These are phyloP conservation scores for Backusella psychrophila DNA, from an alignment of 192 early-diverging fungal species.

Conservation along the genomic window DNA sequence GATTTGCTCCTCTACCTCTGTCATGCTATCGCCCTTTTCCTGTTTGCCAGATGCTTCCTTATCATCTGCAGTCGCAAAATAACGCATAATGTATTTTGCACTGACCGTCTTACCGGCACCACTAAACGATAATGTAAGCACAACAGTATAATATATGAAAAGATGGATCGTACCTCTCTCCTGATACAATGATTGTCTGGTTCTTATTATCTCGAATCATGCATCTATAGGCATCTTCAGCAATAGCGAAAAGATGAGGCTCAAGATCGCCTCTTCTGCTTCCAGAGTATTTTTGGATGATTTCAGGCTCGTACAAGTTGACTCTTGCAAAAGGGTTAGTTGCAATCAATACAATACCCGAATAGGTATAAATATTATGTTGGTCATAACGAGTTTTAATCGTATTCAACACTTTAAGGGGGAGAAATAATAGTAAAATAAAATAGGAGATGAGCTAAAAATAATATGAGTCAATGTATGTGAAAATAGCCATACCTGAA, in stretches of 20 bases:
- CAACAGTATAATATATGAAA: background rate
- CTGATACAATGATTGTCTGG: constrained; percentile 99
- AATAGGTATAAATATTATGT: constrained; percentile 98
- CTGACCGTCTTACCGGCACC: constrained; percentile 99
- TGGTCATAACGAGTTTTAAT: constrained; percentile 87
- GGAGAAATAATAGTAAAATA: background rate
- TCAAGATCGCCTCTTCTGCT: constrained; percentile 91
- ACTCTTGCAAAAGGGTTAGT: constrained; percentile 93
- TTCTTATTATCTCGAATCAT: constrained; percentile 93
- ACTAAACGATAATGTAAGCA: constrained; percentile 29
- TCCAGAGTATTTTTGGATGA: constrained; percentile 92
- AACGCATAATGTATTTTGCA: constrained; percentile 98
- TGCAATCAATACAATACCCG: constrained; percentile 97
- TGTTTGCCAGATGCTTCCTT: constrained; percentile 45
- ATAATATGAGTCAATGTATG: background rate
- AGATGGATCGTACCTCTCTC: constrained; percentile 66
- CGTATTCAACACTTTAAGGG: constrained; percentile 79
- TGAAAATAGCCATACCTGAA: constrained; percentile 39
- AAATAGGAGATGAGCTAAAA: constrained; percentile 10
- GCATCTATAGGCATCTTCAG: constrained; percentile 95
- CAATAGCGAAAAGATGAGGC: constrained; percentile 98
- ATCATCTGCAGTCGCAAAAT: constrained; percentile 85
- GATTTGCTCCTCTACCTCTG: constrained; percentile 79
- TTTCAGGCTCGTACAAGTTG: constrained; percentile 85
- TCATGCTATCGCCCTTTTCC: constrained; percentile 52